Percentiles rank a stretch among this genome's conserved stretches.
These are phyloP conservation scores for Carnegiea gigantea DNA, from an alignment of 179 eudicot genomes.

Conservation along the genomic window DNA sequence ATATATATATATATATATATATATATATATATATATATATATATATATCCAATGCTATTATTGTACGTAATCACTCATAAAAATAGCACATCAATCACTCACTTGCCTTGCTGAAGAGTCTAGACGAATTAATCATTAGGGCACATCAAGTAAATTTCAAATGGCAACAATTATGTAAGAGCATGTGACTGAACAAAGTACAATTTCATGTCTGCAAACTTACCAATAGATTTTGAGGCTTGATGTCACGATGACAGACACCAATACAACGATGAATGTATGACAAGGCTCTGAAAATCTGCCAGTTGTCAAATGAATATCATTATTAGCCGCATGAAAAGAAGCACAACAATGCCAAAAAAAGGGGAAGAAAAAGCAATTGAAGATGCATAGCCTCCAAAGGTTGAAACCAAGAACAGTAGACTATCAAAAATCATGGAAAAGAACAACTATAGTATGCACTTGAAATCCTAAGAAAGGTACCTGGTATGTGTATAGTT, in stretches of 20 bases:
- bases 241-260: constrained; percentile 76
- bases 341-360: neutral
- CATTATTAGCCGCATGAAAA: neutral
- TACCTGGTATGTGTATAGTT: constrained; percentile 70
- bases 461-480: neutral
- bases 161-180: neutral
- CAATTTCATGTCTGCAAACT: constrained; percentile 6
- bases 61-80: neutral
- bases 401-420: neutral
- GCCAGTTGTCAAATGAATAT: constrained; percentile 14
- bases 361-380: neutral
- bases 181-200: neutral
- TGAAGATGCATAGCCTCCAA: neutral
- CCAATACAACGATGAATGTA: constrained; percentile 66
- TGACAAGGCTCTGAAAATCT: constrained; percentile 75
- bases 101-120: neutral
- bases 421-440: neutral
- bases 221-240: constrained; percentile 77
- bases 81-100: neutral
- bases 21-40: neutral
- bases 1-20: neutral
- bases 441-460: no score
- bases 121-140: neutral
- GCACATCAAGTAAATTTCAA: neutral
- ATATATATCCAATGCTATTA: neutral